Evolutionary conservation across 805 yeast genomes (phyloP).

Genomic region (Cephaloascus albidus): DNA sequence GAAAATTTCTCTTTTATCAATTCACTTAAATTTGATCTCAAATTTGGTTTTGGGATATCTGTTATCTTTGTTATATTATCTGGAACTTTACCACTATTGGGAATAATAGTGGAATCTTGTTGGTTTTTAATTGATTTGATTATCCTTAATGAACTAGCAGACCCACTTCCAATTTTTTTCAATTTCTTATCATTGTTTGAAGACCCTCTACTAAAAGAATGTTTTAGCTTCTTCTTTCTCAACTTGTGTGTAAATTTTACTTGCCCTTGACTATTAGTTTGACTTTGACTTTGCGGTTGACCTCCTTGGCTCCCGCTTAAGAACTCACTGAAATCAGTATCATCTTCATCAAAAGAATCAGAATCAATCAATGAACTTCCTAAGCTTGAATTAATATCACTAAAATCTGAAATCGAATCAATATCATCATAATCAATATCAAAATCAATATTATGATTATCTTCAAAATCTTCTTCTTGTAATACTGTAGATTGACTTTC

Average conservation of each 20-base stretch:
- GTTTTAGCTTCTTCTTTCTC: background rate
- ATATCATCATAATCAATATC: background rate
- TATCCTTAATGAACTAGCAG: background rate
- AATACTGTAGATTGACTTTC: background rate
- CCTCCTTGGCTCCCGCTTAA: background rate
- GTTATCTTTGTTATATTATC: conserved; percentile 7
- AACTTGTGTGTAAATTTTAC: no score
- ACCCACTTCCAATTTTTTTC: background rate
- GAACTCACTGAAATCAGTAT: conserved; percentile 3
- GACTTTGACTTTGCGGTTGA: no score
- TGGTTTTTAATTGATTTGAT: conserved; percentile 9
- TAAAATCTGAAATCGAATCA: background rate
- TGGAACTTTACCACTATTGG: conserved; percentile 1
- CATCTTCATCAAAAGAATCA: conserved; percentile 28
- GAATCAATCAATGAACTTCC: conserved; percentile 10
- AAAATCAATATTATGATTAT: background rate
- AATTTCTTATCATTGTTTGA: background rate
- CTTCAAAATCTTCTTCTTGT: background rate
- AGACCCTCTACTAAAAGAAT: background rate
- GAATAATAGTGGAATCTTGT: conserved; percentile 7
- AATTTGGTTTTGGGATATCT: conserved; percentile 3
- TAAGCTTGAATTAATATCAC: conserved; percentile 4
- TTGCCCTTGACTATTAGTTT: no score
- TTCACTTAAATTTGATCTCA: conserved; percentile 27
- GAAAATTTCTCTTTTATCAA: conserved; percentile 28